Conservation (phyloP, 2,329 filamentous ascomycete genomes). For the Chaetomiaceae sp. region DNA sequence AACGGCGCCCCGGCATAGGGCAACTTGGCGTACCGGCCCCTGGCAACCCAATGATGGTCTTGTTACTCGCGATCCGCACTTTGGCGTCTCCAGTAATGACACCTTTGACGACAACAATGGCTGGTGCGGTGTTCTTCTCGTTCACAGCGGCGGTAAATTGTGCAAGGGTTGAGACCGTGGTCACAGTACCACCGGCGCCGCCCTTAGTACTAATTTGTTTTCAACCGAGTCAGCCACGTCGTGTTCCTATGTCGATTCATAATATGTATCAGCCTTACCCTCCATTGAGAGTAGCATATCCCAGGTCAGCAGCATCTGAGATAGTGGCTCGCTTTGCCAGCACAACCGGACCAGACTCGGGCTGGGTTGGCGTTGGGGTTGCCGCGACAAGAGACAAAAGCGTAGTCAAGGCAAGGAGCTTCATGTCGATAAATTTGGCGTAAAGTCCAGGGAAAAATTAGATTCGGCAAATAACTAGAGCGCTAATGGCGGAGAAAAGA, state of each 20-base stretch:
- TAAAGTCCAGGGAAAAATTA: background rate
- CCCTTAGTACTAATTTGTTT: conserved; percentile 40
- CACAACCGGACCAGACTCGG: conserved; percentile 3
- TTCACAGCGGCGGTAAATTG: conserved; percentile 44
- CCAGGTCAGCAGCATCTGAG: conserved; percentile 19
- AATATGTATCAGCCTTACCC: conserved; percentile 10
- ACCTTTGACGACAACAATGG: conserved; percentile 42
- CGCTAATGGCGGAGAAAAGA: background rate
- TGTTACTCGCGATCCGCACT: conserved; percentile 43
- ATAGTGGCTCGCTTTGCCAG: conserved; percentile 13
- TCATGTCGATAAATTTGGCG: conserved; percentile 16
- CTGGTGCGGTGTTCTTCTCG: conserved; percentile 34
- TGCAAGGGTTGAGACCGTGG: conserved; percentile 47
- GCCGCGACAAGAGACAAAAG: conserved; percentile 11
- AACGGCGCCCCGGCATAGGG: too few relatives aligned
- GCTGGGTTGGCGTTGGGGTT: conserved; percentile 16
- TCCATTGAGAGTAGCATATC: conserved; percentile 21
- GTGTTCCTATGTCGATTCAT: background rate
- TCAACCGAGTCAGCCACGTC: background rate
- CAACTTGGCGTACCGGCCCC: conserved; percentile 29
- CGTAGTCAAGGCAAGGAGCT: conserved; percentile 4
- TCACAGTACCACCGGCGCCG: conserved; percentile 48
- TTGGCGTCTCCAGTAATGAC: conserved; percentile 37
- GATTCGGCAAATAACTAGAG: background rate
- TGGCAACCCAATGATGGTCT: conserved; percentile 42